Evolutionary conservation across 1,139 yeast species (phyloP).

Genomic region (Trichomonascaceae sp.): DNA sequence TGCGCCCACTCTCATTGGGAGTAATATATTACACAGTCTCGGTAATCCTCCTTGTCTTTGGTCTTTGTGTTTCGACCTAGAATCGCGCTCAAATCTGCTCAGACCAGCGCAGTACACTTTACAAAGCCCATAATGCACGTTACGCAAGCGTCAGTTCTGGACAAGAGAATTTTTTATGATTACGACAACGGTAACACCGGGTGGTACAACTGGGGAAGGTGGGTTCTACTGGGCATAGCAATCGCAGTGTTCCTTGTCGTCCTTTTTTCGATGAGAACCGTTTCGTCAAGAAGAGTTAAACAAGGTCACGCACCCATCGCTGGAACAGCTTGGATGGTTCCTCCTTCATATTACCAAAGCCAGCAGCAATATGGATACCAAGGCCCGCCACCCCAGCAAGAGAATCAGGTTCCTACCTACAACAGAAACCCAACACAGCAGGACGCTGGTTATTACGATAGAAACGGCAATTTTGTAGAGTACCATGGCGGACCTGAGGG

Average conservation of each 20-base stretch:
- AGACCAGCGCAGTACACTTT: no score
- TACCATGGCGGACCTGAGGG: conserved; percentile 8
- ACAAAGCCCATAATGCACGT: no score
- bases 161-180: no score
- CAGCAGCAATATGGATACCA: conserved; percentile 39
- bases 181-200: no score
- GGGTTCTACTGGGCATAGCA: conserved; percentile 37
- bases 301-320: conserved; percentile 58
- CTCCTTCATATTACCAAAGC: conserved; percentile 72
- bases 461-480: conserved; percentile 41
- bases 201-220: conserved; percentile 31
- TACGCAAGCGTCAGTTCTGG: no score
- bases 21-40: no score
- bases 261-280: conserved; percentile 30
- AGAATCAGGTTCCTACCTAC: conserved; percentile 20
- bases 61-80: no score
- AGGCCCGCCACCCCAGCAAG: conserved; percentile 12
- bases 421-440: conserved; percentile 40
- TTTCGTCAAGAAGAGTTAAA: conserved; percentile 43
- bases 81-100: no score
- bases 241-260: conserved; percentile 40
- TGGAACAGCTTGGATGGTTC: conserved; percentile 87
- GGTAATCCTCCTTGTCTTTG: no score
- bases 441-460: conserved; percentile 76
- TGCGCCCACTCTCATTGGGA: no score